Evolutionary conservation across 305 asterid species (phyloP).

Genomic region (Striga hermonthica): DNA sequence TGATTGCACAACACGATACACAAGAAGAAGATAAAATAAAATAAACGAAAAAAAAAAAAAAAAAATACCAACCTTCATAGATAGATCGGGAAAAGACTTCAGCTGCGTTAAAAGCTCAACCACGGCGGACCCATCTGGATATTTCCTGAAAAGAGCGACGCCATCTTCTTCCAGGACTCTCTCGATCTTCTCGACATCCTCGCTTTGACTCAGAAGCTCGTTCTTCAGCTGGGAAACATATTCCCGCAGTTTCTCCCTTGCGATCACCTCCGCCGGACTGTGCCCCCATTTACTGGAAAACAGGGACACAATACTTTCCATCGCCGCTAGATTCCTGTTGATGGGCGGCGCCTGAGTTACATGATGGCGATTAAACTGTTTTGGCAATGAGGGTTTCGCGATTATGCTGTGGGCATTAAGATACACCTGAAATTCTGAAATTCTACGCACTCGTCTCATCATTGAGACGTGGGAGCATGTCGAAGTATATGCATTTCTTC

Average conservation of each 20-base stretch:
- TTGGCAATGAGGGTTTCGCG: slow-evolving; percentile 30
- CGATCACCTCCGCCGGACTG: slow-evolving; percentile 25
- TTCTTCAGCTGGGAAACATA: slow-evolving; percentile 46
- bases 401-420: slow-evolving; percentile 26
- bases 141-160: slow-evolving; percentile 46
- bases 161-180: slow-evolving; percentile 53
- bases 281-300: slow-evolving; percentile 37
- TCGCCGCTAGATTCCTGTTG: slow-evolving; percentile 25
- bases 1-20: not conserved
- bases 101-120: slow-evolving; percentile 62
- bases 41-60: not conserved
- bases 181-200: slow-evolving; percentile 43
- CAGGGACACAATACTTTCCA: slow-evolving; percentile 35
- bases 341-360: slow-evolving; percentile 25
- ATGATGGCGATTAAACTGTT: slow-evolving; percentile 36
- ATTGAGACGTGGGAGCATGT: slow-evolving; percentile 14
- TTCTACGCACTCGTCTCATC: slow-evolving; percentile 41
- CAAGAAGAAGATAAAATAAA: not conserved
- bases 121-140: slow-evolving; percentile 59
- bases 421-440: slow-evolving; percentile 33
- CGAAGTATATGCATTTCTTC: slow-evolving; percentile 25
- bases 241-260: slow-evolving; percentile 29
- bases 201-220: slow-evolving; percentile 41
- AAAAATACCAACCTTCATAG: slow-evolving; percentile 51
- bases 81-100: slow-evolving; percentile 39